Evolutionary conservation across 2,329 filamentous ascomycete species (phyloP), one percentile per base, ranked within the genome.

Genomic region (Colletotrichum eleusines): DNA sequence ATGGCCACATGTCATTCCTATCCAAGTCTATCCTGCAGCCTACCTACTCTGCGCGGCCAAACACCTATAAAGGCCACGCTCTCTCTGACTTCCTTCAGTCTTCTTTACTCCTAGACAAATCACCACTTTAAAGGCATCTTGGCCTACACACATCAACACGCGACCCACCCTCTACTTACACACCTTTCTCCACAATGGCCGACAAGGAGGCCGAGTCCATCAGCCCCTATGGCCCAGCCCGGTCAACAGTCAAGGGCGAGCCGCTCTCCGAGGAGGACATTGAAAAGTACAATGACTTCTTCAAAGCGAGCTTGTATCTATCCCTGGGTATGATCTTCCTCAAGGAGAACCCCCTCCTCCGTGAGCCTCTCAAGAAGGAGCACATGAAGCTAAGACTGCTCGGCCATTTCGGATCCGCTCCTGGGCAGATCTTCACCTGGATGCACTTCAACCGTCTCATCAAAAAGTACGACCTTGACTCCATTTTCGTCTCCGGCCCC

Each of bases 401-500:
- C 2, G 92, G 92, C 48, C 92, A 95, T 78, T 95, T 93, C 85
- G 92, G 92, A 64, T 93, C 91, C 3, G 92, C 92, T 60, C 90
- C 92, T n/a, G 92, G 92, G 18, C 92, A 94, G 80, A 90, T 91
- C 69, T 94, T 95, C 81, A 92, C 91, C 42, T 94, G 90, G 80
- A 92, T 94, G 83, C 92, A 94, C 81, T 92, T 94, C 85, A 94
- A 94, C 80, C 90, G 92, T 42, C 83, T 94, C 70, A 94, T 94
- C 84, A 94, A 92, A 80, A 94, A 94, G 81, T 92, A 94, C 76
- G 88, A 93, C 73, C 82, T 94, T 60, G 86, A 95, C 76, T 86
- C 88, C 38, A 85, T 93, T 74, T 94, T 93, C 78, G 84, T 95
- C 69, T 93, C 91, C 2, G 92, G 92, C 7, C 92, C 92, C 0